phyloP scores from a whole-genome alignment of 2,329 filamentous ascomycete species.

The Colletotrichum truncatum region DNA sequence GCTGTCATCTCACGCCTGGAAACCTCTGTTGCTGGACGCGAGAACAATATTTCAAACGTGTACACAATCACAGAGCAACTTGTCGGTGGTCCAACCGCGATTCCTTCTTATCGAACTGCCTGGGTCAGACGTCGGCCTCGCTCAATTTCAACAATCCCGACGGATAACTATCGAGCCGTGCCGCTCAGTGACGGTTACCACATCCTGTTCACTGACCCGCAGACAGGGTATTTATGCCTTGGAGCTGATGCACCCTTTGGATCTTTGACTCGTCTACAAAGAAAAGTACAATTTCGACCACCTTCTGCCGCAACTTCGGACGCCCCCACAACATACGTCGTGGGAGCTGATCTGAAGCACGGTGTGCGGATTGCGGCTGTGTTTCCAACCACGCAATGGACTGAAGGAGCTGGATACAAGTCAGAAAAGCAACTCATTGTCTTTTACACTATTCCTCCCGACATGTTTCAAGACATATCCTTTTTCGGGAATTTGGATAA shows the following conservation, averaged over 20 bases:
- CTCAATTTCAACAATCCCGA: not conserved
- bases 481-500: slow-evolving; percentile 8
- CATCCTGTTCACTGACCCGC: slow-evolving; percentile 71
- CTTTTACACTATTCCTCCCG: slow-evolving; percentile 68
- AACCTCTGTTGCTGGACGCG: not conserved
- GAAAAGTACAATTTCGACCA: slow-evolving; percentile 64
- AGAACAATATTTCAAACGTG: not conserved
- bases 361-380: slow-evolving; percentile 68
- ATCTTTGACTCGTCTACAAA: slow-evolving; percentile 57
- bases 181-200: slow-evolving; percentile 73
- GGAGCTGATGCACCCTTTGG: slow-evolving; percentile 69
- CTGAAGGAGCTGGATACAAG: not conserved
- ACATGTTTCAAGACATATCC: slow-evolving; percentile 55
- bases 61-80: slow-evolving; percentile 14
- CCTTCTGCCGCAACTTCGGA: slow-evolving; percentile 38
- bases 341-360: slow-evolving; percentile 63
- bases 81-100: not conserved
- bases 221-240: slow-evolving; percentile 63
- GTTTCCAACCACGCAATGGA: slow-evolving; percentile 50
- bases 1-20: slow-evolving; percentile 33
- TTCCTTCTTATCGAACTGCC: not conserved
- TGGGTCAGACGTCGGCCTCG: not conserved
- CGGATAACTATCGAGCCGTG: slow-evolving; percentile 63
- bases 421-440: slow-evolving; percentile 53
- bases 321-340: slow-evolving; percentile 62